phyloP scores from a whole-genome alignment of 2,329 filamentous ascomycete species.

The Myriosclerotinia scirpicola region DNA sequence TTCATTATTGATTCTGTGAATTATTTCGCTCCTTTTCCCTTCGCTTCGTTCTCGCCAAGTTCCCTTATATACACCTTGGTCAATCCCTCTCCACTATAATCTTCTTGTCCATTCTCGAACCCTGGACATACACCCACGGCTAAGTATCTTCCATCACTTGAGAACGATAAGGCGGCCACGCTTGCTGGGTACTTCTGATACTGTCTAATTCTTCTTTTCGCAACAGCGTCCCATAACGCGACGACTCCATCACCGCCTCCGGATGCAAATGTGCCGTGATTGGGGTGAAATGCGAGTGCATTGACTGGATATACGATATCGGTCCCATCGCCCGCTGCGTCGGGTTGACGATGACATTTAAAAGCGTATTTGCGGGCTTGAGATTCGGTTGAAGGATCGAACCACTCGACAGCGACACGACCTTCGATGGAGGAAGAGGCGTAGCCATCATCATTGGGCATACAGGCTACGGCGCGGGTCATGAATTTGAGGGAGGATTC shows the following conservation, averaged over 20 bases:
- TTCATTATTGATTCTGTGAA: background rate
- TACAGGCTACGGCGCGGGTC: constrained; percentile 88
- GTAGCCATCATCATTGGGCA: constrained; percentile 95
- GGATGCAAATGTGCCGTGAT: constrained; percentile 65
- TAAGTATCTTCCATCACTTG: constrained; percentile 61
- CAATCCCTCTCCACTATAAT: constrained; percentile 69
- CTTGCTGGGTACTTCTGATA: constrained; percentile 66
- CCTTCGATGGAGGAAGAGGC: constrained; percentile 92
- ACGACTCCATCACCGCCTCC: constrained; percentile 73
- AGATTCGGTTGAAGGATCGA: constrained; percentile 82
- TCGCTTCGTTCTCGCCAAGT: constrained; percentile 79
- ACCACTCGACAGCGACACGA: constrained; percentile 95
- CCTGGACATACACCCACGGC: constrained; percentile 68
- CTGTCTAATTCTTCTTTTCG: constrained; percentile 67
- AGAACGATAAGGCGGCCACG: constrained; percentile 63
- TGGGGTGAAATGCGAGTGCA: constrained; percentile 67
- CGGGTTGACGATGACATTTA: constrained; percentile 89
- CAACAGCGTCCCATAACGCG: constrained; percentile 69
- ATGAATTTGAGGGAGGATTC: constrained; percentile 96
- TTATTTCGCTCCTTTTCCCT: constrained; percentile 40
- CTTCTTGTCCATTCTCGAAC: constrained; percentile 72
- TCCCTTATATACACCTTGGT: constrained; percentile 80
- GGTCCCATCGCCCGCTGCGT: constrained; percentile 55
- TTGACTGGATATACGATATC: constrained; percentile 75
- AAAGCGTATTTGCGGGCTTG: constrained; percentile 96